These are phyloP conservation scores for Cordyceps javanica DNA, from an alignment of 2,329 filamentous ascomycete genomes.

Conservation along the genomic window DNA sequence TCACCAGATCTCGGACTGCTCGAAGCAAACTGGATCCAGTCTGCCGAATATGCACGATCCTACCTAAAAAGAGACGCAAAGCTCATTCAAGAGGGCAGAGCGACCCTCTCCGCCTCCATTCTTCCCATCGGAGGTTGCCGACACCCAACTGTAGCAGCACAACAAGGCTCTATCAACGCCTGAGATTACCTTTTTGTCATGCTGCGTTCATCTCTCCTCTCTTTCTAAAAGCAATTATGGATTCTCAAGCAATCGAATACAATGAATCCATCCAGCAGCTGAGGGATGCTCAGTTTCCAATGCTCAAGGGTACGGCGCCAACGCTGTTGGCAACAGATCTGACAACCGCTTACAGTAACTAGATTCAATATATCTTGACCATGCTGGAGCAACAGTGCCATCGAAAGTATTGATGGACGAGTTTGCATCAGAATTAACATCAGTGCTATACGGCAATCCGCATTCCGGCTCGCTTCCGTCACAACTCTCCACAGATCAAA, in stretches of 20 bases:
- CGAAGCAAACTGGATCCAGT: not conserved
- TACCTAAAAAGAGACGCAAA: not conserved
- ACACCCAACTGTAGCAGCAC: not conserved
- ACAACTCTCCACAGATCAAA: constrained; percentile 64
- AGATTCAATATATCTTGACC: constrained; percentile 81
- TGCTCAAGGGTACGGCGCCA: constrained; percentile 53
- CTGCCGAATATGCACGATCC: not conserved
- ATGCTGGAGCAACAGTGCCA: constrained; percentile 87
- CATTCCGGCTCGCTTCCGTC: constrained; percentile 82
- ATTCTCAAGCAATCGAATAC: constrained; percentile 34
- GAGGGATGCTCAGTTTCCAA: constrained; percentile 58
- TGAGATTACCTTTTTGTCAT: not conserved
- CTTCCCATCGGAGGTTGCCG: constrained; percentile 1
- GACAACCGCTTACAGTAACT: not conserved
- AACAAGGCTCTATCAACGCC: not conserved
- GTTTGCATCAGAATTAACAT: constrained; percentile 73
- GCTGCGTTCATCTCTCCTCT: not conserved
- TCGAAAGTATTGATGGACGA: constrained; percentile 73
- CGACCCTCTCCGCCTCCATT: not conserved
- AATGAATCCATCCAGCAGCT: constrained; percentile 54
- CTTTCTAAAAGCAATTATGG: constrained; percentile 11
- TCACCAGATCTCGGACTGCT: not conserved
- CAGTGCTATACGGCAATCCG: constrained; percentile 80
- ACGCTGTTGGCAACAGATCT: too few species aligned
- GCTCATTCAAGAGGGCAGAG: not conserved